Base-by-base conservation (phyloP, 140 eudicot genomes). In the Stevia rebaudiana region DNA sequence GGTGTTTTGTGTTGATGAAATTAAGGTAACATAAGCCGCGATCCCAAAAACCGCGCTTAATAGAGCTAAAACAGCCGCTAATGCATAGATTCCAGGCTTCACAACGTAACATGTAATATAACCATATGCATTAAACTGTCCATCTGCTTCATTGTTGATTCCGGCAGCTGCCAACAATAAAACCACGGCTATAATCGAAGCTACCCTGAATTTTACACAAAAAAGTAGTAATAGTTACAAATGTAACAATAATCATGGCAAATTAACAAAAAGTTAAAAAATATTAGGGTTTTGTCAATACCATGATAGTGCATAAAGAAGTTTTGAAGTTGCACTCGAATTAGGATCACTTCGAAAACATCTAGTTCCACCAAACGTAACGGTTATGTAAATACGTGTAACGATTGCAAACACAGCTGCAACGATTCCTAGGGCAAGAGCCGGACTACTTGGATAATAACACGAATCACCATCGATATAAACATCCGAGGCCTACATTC, bases 41-140 rank as follows among this genome's bases (percentile, higher is more conserved):
- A 62, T 60, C 47, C 65, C 79, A 11, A 74, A 62, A 21, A 67
- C 11, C 8, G 68, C 64, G 6, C 79, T 67, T 24, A 69, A 68
- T 49, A 74, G 69, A 35, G 74, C 54, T 11, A 74, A 58, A 22
- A 59, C 13, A 40, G 74, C 79, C 37, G 74, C 79, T 12, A 24
- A 17, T 18, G 79, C 79, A 67, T 67, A 74, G 25, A 67, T 62
- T 19, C 79, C 79, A 3, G 79, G 69, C 70, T 59, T 74, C 63
- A 74, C 69, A 22, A 48, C 61, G 28, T 59, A 67, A 53, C 79
- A 74, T 31, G 30, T 19, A 46, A 49, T 1, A 17, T 36, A 48
- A 11, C 74, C 74, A 23, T 67, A 40, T 21, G 31, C 24, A 40
- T 52, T 47, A 18, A 37, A 21, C 60, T 49, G 16, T 61, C 19